Conservation (phyloP, 2,329 filamentous ascomycete species). For the Fusarium xyrophilum region DNA sequence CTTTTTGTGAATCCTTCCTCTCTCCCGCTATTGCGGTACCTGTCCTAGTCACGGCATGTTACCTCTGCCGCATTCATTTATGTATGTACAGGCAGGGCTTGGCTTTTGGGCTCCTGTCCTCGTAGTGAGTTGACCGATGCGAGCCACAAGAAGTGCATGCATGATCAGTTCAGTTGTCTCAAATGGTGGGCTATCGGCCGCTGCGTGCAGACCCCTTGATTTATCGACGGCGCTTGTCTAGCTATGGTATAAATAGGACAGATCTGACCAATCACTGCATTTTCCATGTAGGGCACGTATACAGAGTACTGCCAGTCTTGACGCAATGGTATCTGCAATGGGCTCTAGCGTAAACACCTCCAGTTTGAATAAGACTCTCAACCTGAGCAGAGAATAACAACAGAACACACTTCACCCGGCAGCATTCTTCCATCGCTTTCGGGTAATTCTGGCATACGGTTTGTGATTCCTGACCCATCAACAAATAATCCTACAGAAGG, state of each 20-base stretch:
- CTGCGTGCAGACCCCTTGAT: background rate
- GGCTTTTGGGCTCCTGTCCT: background rate
- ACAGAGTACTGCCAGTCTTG: background rate
- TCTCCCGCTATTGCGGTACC: conserved; percentile 15
- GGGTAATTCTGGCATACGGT: no score
- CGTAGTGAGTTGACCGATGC: background rate
- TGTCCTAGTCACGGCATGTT: background rate
- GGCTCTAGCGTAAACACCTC: background rate
- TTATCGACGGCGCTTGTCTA: background rate
- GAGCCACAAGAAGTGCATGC: conserved; percentile 8
- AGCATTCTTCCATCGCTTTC: background rate
- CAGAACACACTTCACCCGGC: background rate
- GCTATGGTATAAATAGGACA: background rate
- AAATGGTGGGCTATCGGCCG: background rate
- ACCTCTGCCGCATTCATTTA: conserved; percentile 7
- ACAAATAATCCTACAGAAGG: background rate
- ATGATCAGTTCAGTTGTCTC: background rate
- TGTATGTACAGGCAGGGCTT: conserved; percentile 2
- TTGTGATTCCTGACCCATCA: background rate
- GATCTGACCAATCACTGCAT: background rate
- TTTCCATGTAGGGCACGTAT: background rate
- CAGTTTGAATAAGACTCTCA: background rate
- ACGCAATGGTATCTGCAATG: background rate
- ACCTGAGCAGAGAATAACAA: background rate
- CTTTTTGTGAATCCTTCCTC: background rate